Evolutionary conservation across 192 early-diverging fungal genomes (phyloP).

Genomic region (Backusella australiensis): DNA sequence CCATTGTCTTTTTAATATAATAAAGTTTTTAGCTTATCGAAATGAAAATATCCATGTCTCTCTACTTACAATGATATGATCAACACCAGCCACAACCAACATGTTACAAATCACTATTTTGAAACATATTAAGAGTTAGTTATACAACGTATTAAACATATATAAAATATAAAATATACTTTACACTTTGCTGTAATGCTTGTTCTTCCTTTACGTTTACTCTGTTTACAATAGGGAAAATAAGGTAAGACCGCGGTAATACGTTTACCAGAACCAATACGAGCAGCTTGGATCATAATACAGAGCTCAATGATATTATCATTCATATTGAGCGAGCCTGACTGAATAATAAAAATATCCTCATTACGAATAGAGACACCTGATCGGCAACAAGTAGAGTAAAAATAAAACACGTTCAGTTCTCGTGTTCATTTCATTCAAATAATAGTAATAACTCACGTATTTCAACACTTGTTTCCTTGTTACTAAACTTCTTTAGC

Average conservation of each 20-base stretch:
- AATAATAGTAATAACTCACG: constrained; percentile 29
- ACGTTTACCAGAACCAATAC: constrained; percentile 87
- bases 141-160: neutral
- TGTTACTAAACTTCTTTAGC: constrained; percentile 87
- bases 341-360: constrained; percentile 97
- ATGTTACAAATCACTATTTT: constrained; percentile 86
- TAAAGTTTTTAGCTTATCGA: neutral
- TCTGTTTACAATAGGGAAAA: constrained; percentile 94
- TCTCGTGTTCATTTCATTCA: neutral
- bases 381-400: constrained; percentile 31
- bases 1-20: constrained; percentile 68
- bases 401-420: neutral
- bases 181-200: constrained; percentile 87
- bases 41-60: neutral
- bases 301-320: constrained; percentile 97
- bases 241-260: constrained; percentile 96
- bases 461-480: constrained; percentile 91
- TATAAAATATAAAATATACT: neutral
- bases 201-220: constrained; percentile 94
- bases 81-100: constrained; percentile 89
- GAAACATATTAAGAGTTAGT: neutral
- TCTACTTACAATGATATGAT: constrained; percentile 61
- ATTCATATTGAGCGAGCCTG: constrained; percentile 93
- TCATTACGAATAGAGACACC: constrained; percentile 96
- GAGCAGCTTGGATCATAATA: constrained; percentile 98